Base-by-base conservation (phyloP, 768 basidiomycete genomes). In the Amylocystis lapponica region DNA sequence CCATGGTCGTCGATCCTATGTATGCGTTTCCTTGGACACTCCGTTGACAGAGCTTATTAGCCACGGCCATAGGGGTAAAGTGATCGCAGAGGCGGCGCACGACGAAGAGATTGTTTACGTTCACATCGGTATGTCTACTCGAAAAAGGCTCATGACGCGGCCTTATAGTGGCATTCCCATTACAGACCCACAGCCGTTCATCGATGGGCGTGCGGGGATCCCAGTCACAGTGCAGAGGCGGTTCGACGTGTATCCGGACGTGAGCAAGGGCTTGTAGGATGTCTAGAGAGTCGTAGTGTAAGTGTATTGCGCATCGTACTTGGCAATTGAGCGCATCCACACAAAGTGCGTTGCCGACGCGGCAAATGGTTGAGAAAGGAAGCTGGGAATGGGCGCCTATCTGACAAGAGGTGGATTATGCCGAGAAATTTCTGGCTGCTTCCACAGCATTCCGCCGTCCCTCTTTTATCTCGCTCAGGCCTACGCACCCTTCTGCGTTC, bases 141-240 rank as follows among this genome's bases (percentile, higher is more conserved):
- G 23, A 11, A 25, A 2, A 20, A 45, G 34, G 19, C 17, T 12
- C 26, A 25, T 39, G n/a, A 13, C 23, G 41, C n/a, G n/a, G n/a
- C n/a, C n/a, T n/a, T n/a, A n/a, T n/a, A n/a, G n/a, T n/a, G n/a
- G n/a, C n/a, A n/a, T n/a, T n/a, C n/a, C n/a, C 33, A 51, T 70
- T 65, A 17, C 57, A 83, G 82, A 83, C 53, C 79, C 90, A 7
- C 64, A 78, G 49, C 60, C 68, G 35, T 67, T 92, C 48, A 55
- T 72, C 31, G 76, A 80, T 2, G 81, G 89, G 6, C 75, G 94
- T 32, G 70, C 75, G 37, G 86, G 86, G 2, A 90, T 98, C 37
- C 95, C 95, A 5, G 90, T 98, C n/a, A 92, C 89, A 1, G 75
- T 66, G 26, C 95, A 98, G 63, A 69, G 93, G 42, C 76, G 94